These are phyloP conservation scores for Talaromyces nanjingensis DNA, from an alignment of 495 filamentous ascomycete genomes.

Conservation along the genomic window DNA sequence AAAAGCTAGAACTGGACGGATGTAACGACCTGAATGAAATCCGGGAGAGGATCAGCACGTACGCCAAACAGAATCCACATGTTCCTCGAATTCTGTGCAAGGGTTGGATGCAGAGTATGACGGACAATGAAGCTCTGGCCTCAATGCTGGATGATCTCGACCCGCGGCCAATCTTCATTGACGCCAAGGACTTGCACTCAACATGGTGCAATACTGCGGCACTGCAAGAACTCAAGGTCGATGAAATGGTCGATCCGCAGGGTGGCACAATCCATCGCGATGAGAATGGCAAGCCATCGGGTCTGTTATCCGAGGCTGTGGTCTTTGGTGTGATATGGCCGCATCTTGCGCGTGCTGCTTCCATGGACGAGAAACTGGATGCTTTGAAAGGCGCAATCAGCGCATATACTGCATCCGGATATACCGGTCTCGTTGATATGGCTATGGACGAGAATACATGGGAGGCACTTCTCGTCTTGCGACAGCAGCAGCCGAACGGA, in stretches of 20 bases:
- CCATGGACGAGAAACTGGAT: conserved; percentile 44
- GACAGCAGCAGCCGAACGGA: conserved; percentile 22
- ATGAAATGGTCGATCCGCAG: conserved; percentile 41
- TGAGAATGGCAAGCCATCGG: conserved; percentile 41
- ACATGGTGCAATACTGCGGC: conserved; percentile 55
- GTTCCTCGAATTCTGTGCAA: conserved; percentile 46
- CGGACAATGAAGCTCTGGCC: conserved; percentile 41
- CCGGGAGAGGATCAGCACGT: conserved; percentile 37
- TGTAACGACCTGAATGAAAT: conserved; percentile 52
- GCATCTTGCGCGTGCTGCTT: conserved; percentile 43
- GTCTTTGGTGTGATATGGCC: conserved; percentile 53
- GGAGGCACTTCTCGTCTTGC: conserved; percentile 46
- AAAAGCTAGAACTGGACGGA: conserved; percentile 45
- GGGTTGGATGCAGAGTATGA: conserved; percentile 57
- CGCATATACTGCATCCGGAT: conserved; percentile 48
- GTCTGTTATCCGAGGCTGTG: conserved; percentile 53
- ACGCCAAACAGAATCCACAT: conserved; percentile 42
- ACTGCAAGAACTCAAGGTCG: conserved; percentile 42
- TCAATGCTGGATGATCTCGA: conserved; percentile 47
- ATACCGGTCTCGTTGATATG: conserved; percentile 62
- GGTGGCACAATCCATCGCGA: conserved; percentile 53
- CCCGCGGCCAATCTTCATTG: conserved; percentile 51
- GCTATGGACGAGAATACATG: conserved; percentile 60
- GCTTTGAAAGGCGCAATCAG: conserved; percentile 42
- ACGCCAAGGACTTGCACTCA: conserved; percentile 56